phyloP scores from a whole-genome alignment of 1,284 basidiomycete genomes.

The Sanguinoderma infundibulare region DNA sequence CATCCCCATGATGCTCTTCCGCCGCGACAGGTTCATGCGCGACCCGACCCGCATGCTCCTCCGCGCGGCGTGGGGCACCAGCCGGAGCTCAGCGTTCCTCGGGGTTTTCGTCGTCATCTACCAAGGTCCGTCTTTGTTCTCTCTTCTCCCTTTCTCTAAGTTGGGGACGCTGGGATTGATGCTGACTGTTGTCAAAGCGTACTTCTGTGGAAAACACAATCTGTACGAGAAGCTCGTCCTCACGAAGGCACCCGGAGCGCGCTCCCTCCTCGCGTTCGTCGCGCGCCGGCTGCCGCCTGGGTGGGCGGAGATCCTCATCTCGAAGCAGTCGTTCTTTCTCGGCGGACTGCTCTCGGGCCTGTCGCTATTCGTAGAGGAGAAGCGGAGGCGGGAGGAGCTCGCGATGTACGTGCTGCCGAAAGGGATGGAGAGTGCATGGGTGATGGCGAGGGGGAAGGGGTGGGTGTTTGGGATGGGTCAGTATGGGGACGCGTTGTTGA shows the following conservation, averaged over 20 bases:
- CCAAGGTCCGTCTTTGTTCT: slow-evolving; percentile 64
- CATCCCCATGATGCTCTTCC: slow-evolving; percentile 84
- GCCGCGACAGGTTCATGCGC: slow-evolving; percentile 60
- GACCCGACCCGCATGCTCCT: slow-evolving; percentile 69
- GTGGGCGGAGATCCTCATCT: slow-evolving; percentile 60
- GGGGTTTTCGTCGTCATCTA: slow-evolving; percentile 86
- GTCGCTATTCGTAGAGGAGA: slow-evolving; percentile 88
- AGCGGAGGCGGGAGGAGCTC: slow-evolving; percentile 78
- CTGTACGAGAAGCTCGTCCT: slow-evolving; percentile 52
- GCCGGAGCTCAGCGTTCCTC: slow-evolving; percentile 89
- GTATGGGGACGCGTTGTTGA: slow-evolving; percentile 68
- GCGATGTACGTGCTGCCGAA: slow-evolving; percentile 98
- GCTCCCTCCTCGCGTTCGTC: slow-evolving; percentile 25
- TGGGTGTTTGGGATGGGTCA: slow-evolving; percentile 79
- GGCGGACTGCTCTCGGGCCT: slow-evolving; percentile 81
- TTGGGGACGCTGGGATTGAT: neutral
- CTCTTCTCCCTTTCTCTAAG: neutral
- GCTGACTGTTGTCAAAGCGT: slow-evolving; percentile 43
- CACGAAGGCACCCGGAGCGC: slow-evolving; percentile 24
- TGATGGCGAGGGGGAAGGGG: slow-evolving; percentile 75
- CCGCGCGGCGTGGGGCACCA: slow-evolving; percentile 73
- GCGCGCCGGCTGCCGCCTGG: slow-evolving; percentile 46
- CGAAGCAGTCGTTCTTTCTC: slow-evolving; percentile 76
- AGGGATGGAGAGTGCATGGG: slow-evolving; percentile 88
- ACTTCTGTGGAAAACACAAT: slow-evolving; percentile 78